phyloP scores from a whole-genome alignment of 352 stramenopile species.

The Sclerospora graminicola region DNA sequence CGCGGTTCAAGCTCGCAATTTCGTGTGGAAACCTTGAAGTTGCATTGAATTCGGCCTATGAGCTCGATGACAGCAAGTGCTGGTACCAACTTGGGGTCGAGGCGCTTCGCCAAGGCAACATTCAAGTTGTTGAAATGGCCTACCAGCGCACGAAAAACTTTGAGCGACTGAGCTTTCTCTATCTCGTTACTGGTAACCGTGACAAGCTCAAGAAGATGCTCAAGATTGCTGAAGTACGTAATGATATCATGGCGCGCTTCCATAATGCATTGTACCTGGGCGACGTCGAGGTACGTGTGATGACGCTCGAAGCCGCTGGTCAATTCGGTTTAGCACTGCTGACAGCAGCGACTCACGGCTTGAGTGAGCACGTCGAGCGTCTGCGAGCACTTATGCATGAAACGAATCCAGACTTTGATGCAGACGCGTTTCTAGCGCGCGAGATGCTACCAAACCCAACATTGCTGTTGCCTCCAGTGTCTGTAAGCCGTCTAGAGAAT shows the following conservation, averaged over 20 bases:
- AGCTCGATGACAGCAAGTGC: slow-evolving; percentile 92
- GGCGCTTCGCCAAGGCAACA: slow-evolving; percentile 96
- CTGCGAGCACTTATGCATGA: slow-evolving; percentile 89
- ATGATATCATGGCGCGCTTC: slow-evolving; percentile 98
- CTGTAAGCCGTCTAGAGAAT: slow-evolving; percentile 86
- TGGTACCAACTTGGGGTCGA: slow-evolving; percentile 97
- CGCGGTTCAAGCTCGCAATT: slow-evolving; percentile 96
- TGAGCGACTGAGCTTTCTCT: slow-evolving; percentile 98
- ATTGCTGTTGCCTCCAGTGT: slow-evolving; percentile 90
- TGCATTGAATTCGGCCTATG: slow-evolving; percentile 93
- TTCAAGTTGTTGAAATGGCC: slow-evolving; percentile 98
- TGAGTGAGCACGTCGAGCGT: slow-evolving; percentile 91
- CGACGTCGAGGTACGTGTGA: slow-evolving; percentile 92
- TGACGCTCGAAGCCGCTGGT: slow-evolving; percentile 92
- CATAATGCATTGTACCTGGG: slow-evolving; percentile 98
- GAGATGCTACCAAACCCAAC: slow-evolving; percentile 57
- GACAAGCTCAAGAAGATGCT: slow-evolving; percentile 99
- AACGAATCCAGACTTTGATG: slow-evolving; percentile 71
- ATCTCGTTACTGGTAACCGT: slow-evolving; percentile 97
- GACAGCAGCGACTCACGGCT: slow-evolving; percentile 91
- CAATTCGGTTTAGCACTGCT: slow-evolving; percentile 95
- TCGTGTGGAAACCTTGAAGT: slow-evolving; percentile 99
- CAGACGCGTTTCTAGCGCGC: slow-evolving; percentile 48
- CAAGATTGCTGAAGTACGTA: slow-evolving; percentile 97
- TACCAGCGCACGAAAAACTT: slow-evolving; percentile 99